These are phyloP conservation scores for Ceratobasidium sp. DNA, from an alignment of 1,284 basidiomycete genomes.

Conservation along the genomic window DNA sequence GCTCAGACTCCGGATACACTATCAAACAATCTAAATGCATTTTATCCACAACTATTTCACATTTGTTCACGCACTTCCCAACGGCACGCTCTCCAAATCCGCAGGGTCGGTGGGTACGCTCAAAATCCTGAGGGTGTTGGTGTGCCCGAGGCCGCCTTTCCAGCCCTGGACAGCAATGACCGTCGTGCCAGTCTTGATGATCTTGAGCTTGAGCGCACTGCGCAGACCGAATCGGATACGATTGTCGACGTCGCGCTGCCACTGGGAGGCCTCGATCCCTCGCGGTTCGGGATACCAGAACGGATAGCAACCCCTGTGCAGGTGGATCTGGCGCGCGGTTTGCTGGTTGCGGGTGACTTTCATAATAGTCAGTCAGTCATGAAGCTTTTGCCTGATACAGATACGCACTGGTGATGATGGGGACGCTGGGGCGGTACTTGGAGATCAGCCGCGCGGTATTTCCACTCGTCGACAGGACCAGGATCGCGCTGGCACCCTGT, in stretches of 20 bases:
- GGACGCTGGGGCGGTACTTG: conserved; percentile 94
- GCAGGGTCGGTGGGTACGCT: conserved; percentile 85
- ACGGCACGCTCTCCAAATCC: conserved; percentile 79
- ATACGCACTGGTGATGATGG: conserved; percentile 86
- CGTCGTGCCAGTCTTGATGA: conserved; percentile 89
- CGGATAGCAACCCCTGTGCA: conserved; percentile 97
- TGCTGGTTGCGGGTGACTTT: conserved; percentile 94
- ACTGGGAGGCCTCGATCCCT: conserved; percentile 85
- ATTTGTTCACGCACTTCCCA: conserved; percentile 48
- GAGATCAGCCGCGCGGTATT: conserved; percentile 96
- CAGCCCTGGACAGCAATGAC: conserved; percentile 97
- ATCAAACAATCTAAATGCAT: background rate
- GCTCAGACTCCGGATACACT: background rate
- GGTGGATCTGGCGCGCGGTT: conserved; percentile 94
- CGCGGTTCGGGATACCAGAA: conserved; percentile 96
- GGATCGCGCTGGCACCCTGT: conserved; percentile 91
- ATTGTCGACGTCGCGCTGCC: conserved; percentile 91
- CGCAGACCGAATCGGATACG: conserved; percentile 85
- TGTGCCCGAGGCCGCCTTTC: conserved; percentile 97
- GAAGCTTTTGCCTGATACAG: conserved; percentile 16
- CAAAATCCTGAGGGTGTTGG: conserved; percentile 80
- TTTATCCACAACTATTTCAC: background rate
- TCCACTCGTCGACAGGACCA: conserved; percentile 96
- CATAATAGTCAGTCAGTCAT: background rate
- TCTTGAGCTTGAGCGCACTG: conserved; percentile 84